These are phyloP conservation scores for Dactylorhiza incarnata DNA, from an alignment of 106 monocot species.

Conservation along the genomic window DNA sequence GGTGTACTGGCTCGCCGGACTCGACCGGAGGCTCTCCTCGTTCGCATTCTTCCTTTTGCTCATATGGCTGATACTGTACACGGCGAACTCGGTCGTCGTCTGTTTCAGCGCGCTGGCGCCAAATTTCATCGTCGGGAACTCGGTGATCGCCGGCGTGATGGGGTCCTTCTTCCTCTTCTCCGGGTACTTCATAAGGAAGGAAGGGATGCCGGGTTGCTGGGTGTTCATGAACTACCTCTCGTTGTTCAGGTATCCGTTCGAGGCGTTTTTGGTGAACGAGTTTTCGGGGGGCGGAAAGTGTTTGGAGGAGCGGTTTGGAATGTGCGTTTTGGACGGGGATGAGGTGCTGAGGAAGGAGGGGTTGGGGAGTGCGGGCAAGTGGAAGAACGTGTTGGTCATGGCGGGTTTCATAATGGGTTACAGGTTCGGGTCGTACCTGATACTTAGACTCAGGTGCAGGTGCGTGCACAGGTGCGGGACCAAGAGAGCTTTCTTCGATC, in stretches of 20 bases:
- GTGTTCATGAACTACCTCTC: conserved; percentile 91
- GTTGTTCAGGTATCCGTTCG: conserved; percentile 90
- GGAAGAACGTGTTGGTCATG: conserved; percentile 79
- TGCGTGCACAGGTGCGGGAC: conserved; percentile 42
- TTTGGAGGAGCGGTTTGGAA: conserved; percentile 36
- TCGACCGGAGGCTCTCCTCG: conserved; percentile 19
- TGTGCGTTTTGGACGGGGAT: conserved; percentile 55
- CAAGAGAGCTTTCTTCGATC: neutral
- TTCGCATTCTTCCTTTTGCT: conserved; percentile 74
- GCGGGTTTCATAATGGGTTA: conserved; percentile 55
- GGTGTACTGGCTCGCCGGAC: conserved; percentile 70
- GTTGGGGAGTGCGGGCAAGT: conserved; percentile 45
- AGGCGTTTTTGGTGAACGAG: conserved; percentile 81
- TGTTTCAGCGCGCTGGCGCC: conserved; percentile 73
- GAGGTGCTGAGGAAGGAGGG: conserved; percentile 61
- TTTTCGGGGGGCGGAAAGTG: conserved; percentile 53
- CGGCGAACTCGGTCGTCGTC: conserved; percentile 80
- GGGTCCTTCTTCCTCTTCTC: conserved; percentile 91
- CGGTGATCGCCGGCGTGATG: conserved; percentile 66
- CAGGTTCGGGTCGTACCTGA: conserved; percentile 58
- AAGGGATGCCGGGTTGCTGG: conserved; percentile 77
- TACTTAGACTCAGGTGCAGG: conserved; percentile 54
- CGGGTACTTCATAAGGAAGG: conserved; percentile 82
- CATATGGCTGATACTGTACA: conserved; percentile 89
- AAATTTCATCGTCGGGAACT: conserved; percentile 80